Evolutionary conservation across 768 basidiomycete species (phyloP).

Genomic region (Russula dissimulans): DNA sequence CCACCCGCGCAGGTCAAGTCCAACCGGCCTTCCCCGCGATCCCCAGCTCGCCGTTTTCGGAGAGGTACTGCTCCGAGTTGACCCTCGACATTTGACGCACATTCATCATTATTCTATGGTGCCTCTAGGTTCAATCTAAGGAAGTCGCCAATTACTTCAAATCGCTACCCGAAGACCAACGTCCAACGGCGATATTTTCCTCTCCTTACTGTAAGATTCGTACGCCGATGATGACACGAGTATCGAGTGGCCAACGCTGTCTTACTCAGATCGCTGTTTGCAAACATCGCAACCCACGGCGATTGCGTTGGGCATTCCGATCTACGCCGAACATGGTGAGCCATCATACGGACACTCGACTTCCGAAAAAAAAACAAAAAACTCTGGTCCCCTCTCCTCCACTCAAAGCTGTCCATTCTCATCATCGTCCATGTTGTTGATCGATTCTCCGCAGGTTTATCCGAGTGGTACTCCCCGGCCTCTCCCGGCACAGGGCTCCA

Average conservation of each 20-base stretch:
- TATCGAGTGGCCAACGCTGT: neutral
- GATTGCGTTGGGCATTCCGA: slow-evolving; percentile 50
- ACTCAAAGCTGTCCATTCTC: too few species aligned
- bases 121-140: slow-evolving; percentile 52
- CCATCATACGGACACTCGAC: neutral
- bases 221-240: neutral
- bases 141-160: slow-evolving; percentile 60
- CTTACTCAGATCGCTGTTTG: slow-evolving; percentile 67
- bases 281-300: slow-evolving; percentile 68
- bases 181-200: slow-evolving; percentile 73
- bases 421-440: too few species aligned
- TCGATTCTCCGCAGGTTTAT: slow-evolving; percentile 37
- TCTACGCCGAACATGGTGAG: slow-evolving; percentile 73
- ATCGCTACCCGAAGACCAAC: slow-evolving; percentile 52
- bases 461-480: slow-evolving; percentile 76
- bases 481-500: slow-evolving; percentile 59
- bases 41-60: slow-evolving; percentile 67
- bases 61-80: slow-evolving; percentile 36
- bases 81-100: neutral
- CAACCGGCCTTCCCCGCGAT: slow-evolving; percentile 61
- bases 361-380: too few species aligned
- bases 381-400: too few species aligned
- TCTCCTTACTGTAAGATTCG: slow-evolving; percentile 64
- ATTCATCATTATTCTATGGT: neutral
- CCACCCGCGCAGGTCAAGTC: slow-evolving; percentile 41